phyloP scores from a whole-genome alignment of 495 filamentous ascomycete genomes.

The Polyplosphaeria fusca region DNA sequence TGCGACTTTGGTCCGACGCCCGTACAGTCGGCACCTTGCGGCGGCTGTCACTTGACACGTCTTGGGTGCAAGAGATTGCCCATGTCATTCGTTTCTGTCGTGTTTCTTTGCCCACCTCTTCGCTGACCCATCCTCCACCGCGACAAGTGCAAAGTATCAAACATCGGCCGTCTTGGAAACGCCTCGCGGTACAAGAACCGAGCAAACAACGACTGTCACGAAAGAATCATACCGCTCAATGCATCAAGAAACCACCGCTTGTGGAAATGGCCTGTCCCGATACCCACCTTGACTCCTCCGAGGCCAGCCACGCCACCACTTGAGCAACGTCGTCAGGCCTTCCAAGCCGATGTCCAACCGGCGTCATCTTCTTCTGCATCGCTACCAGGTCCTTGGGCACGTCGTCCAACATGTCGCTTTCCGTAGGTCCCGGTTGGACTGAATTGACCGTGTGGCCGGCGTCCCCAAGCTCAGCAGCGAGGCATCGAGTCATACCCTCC shows the following conservation, averaged over 20 bases:
- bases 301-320: conserved; percentile 39
- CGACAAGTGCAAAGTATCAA: background rate
- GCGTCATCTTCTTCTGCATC: conserved; percentile 43
- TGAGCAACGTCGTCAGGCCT: conserved; percentile 39
- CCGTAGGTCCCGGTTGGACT: conserved; percentile 45
- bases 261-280: conserved; percentile 39
- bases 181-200: background rate
- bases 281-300: conserved; percentile 38
- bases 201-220: conserved; percentile 13
- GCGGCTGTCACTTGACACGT: no score
- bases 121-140: background rate
- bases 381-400: conserved; percentile 40
- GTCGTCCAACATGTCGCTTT: conserved; percentile 44
- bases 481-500: conserved; percentile 46
- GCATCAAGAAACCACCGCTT: conserved; percentile 37
- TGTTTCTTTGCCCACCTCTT: conserved; percentile 3
- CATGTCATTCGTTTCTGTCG: conserved; percentile 4
- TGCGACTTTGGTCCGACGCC: no score
- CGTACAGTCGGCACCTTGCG: no score
- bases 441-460: conserved; percentile 48
- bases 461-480: conserved; percentile 46
- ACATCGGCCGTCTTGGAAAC: conserved; percentile 22
- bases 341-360: conserved; percentile 38
- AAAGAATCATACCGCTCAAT: conserved; percentile 1
- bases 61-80: no score